A percentile compares a stretch with the other conserved stretches of the same genome.
These are phyloP conservation scores for Pinus tabuliformis DNA, from an alignment of 75 land plant species.

Conservation along the genomic window DNA sequence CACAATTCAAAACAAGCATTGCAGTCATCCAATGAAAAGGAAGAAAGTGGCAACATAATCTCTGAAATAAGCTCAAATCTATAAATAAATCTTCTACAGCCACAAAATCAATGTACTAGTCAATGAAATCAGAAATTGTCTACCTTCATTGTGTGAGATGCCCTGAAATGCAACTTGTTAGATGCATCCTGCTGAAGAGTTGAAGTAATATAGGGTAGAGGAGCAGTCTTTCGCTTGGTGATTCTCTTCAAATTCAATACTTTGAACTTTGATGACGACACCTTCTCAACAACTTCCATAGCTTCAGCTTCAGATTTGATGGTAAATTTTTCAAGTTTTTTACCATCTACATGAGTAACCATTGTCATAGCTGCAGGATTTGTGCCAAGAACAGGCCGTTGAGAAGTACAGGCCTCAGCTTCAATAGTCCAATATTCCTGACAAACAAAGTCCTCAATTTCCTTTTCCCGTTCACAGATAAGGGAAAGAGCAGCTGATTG, in stretches of 20 bases:
- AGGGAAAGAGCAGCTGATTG: slow-evolving; percentile 95
- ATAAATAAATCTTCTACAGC: not conserved
- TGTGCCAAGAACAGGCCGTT: slow-evolving; percentile 5
- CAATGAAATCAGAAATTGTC: not conserved
- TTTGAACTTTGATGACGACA: slow-evolving; percentile 39
- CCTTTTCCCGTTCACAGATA: slow-evolving; percentile 88
- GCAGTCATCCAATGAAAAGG: too few relatives aligned
- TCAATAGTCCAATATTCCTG: slow-evolving; percentile 91
- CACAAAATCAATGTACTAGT: not conserved
- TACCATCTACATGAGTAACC: slow-evolving; percentile 64
- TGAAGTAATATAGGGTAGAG: slow-evolving; percentile 89
- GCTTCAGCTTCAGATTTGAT: slow-evolving; percentile 56
- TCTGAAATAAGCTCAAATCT: not conserved
- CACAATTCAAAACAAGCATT: too few relatives aligned
- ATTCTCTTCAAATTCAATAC: slow-evolving; percentile 53
- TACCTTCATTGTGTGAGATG: slow-evolving; percentile 83
- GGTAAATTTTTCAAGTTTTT: slow-evolving; percentile 72
- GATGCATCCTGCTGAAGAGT: slow-evolving; percentile 96
- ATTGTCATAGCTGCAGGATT: slow-evolving; percentile 23
- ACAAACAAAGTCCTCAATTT: slow-evolving; percentile 74
- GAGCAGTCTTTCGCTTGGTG: slow-evolving; percentile 48
- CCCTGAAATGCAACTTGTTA: slow-evolving; percentile 69
- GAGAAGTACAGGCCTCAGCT: slow-evolving; percentile 23
- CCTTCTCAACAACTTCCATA: slow-evolving; percentile 28
- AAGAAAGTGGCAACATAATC: too few relatives aligned